These are phyloP conservation scores for Glycine soja DNA, from an alignment of 306 rosid species.

Conservation along the genomic window DNA sequence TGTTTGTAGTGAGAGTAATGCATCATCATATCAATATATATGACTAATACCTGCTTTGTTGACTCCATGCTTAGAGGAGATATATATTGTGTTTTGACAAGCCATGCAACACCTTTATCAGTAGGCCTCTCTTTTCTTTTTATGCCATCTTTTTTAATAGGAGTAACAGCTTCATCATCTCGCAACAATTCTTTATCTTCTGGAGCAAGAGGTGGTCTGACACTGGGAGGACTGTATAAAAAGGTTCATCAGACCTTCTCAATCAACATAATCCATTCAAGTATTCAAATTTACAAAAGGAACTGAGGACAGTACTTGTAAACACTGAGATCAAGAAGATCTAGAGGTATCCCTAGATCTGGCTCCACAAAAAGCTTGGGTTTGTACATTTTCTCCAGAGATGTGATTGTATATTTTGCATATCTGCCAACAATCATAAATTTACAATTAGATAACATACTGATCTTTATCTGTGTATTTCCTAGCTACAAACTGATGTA, in stretches of 20 bases:
- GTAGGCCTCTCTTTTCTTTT: constrained; percentile 94
- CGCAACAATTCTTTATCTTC: constrained; percentile 94
- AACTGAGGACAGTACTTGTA: constrained; percentile 74
- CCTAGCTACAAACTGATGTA: background rate
- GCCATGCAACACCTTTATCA: constrained; percentile 99
- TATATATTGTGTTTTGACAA: constrained; percentile 96
- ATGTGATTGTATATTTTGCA: constrained; percentile 85
- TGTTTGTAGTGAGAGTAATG: constrained; percentile 38
- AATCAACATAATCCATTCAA: constrained; percentile 37
- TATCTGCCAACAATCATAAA: constrained; percentile 68
- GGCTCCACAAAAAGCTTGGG: constrained; percentile 97
- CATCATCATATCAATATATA: constrained; percentile 12
- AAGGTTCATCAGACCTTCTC: constrained; percentile 47
- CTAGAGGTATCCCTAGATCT: constrained; percentile 98
- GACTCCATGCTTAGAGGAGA: constrained; percentile 97
- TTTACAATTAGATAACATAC: constrained; percentile 60
- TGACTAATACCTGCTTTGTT: constrained; percentile 75
- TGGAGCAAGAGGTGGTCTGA: constrained; percentile 71
- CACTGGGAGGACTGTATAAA: constrained; percentile 79
- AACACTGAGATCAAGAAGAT: constrained; percentile 96
- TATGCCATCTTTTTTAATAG: constrained; percentile 86
- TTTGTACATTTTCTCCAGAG: constrained; percentile 93
- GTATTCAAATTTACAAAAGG: constrained; percentile 39
- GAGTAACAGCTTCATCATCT: constrained; percentile 83
- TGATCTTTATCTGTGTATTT: constrained; percentile 62